phyloP scores from a whole-genome alignment of 208 protist genomes.

The Crithidia fasciculata region DNA sequence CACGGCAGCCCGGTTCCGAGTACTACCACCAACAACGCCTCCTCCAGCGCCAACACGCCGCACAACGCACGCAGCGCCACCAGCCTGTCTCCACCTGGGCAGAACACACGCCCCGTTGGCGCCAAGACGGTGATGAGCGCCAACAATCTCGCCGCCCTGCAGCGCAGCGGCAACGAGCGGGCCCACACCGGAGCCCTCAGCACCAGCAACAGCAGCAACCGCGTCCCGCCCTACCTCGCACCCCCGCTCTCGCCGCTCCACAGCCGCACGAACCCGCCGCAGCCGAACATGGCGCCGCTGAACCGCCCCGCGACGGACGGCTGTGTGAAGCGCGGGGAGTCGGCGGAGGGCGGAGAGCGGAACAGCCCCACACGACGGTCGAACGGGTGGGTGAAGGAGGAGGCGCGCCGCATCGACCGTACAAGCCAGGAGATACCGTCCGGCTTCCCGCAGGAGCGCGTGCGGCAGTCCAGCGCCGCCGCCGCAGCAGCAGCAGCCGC shows the following conservation, averaged over 20 bases:
- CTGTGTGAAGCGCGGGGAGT: slow-evolving; percentile 13
- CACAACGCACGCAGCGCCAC: slow-evolving; percentile 12
- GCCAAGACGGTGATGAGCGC: slow-evolving; percentile 25
- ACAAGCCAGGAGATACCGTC: slow-evolving; percentile 13
- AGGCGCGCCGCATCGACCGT: slow-evolving; percentile 31
- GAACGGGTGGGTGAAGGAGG: slow-evolving; percentile 40
- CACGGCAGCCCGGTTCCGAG: background rate
- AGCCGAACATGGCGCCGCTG: background rate
- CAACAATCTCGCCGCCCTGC: slow-evolving; percentile 23
- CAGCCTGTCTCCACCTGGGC: background rate
- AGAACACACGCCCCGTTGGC: slow-evolving; percentile 5
- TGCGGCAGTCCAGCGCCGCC: background rate
- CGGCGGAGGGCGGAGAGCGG: background rate
- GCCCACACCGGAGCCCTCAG: slow-evolving; percentile 1
- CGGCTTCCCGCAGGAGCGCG: slow-evolving; percentile 30
- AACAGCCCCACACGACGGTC: slow-evolving; percentile 8
- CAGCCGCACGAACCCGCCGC: slow-evolving; percentile 1
- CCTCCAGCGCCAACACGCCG: background rate
- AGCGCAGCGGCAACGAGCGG: slow-evolving; percentile 6
- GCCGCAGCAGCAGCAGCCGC: background rate
- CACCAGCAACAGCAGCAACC: slow-evolving; percentile 13
- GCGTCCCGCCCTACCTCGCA: slow-evolving; percentile 24
- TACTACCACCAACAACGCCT: background rate
- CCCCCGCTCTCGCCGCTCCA: slow-evolving; percentile 28
- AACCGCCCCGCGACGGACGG: background rate